phyloP scores from a whole-genome alignment of 805 yeast species.

The Ogataea nitratoaversa region DNA sequence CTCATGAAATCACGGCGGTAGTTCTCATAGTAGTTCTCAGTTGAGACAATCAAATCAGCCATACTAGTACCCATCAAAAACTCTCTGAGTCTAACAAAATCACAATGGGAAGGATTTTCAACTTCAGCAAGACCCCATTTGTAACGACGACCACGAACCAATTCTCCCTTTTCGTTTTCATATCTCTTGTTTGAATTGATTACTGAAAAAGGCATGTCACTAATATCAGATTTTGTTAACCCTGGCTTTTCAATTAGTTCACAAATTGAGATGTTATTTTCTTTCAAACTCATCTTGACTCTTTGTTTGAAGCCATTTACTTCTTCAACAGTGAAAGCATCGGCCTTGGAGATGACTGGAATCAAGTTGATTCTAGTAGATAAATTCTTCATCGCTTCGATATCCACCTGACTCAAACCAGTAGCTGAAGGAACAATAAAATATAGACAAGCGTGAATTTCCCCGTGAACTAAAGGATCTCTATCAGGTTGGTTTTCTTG shows the following conservation, averaged over 20 bases:
- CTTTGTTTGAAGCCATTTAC: slow-evolving; percentile 47
- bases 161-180: slow-evolving; percentile 38
- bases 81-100: slow-evolving; percentile 60
- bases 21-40: slow-evolving; percentile 72
- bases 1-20: slow-evolving; percentile 57
- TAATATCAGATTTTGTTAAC: slow-evolving; percentile 29
- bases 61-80: slow-evolving; percentile 65
- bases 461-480: slow-evolving; percentile 46
- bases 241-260: slow-evolving; percentile 40
- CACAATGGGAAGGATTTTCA: slow-evolving; percentile 74
- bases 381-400: slow-evolving; percentile 67
- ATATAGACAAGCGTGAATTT: slow-evolving; percentile 84
- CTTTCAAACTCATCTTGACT: slow-evolving; percentile 46
- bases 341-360: slow-evolving; percentile 81
- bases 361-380: slow-evolving; percentile 71
- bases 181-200: slow-evolving; percentile 60
- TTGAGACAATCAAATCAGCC: slow-evolving; percentile 72
- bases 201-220: slow-evolving; percentile 63
- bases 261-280: slow-evolving; percentile 56
- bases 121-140: slow-evolving; percentile 86
- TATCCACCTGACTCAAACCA: slow-evolving; percentile 61
- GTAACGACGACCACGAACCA: slow-evolving; percentile 72
- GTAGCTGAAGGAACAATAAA: slow-evolving; percentile 69
- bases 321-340: slow-evolving; percentile 60
- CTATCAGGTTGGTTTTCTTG: slow-evolving; percentile 79